Evolutionary conservation across 805 yeast species (phyloP).

Genomic region (Wickerhamiella bombiphila): DNA sequence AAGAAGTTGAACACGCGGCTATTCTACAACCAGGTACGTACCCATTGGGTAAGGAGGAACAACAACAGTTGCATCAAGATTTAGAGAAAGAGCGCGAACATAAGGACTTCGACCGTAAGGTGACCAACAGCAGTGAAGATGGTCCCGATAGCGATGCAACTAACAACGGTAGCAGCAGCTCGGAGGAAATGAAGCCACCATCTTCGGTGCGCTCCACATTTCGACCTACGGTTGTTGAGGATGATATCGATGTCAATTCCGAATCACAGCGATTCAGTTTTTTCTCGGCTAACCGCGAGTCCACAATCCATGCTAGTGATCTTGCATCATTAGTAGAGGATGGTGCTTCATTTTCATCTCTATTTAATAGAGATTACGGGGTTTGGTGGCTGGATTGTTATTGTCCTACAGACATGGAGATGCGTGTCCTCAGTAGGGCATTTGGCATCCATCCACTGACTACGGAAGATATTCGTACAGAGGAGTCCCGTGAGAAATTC

Average conservation of each 20-base stretch:
- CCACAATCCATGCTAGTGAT: conserved; percentile 81
- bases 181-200: neutral
- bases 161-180: neutral
- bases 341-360: conserved; percentile 47
- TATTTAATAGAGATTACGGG: conserved; percentile 48
- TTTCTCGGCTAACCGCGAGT: conserved; percentile 68
- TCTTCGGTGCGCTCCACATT: neutral
- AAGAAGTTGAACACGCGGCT: conserved; percentile 1
- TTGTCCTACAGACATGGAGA: conserved; percentile 89
- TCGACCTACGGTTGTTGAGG: neutral
- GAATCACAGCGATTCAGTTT: conserved; percentile 68
- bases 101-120: neutral
- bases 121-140: neutral
- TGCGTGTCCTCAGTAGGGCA: conserved; percentile 82
- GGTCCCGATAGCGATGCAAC: neutral
- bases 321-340: conserved; percentile 52
- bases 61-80: neutral
- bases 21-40: neutral
- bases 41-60: conserved; percentile 2
- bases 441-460: conserved; percentile 97
- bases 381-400: conserved; percentile 95
- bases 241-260: neutral
- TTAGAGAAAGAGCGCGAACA: neutral
- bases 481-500: conserved; percentile 94
- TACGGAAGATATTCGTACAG: conserved; percentile 91